Percentiles rank a stretch among this genome's conserved stretches.
These are phyloP conservation scores for Flaveria robusta DNA, from an alignment of 129 eudicot genomes.

Conservation along the genomic window DNA sequence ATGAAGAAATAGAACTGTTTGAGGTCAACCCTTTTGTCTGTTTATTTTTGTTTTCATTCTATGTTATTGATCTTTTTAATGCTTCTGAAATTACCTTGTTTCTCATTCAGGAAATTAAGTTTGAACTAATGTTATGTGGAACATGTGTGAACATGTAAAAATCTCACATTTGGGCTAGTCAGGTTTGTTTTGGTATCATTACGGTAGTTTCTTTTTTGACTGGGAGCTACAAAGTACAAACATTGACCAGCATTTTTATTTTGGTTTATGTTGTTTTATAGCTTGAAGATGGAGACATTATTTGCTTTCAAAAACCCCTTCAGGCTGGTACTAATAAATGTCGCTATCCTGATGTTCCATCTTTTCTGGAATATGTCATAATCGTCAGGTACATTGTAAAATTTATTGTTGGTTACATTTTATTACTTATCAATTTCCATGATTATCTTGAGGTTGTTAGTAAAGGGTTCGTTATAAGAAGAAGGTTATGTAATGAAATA, in stretches of 20 bases:
- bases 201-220: not conserved
- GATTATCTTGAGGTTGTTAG: not conserved
- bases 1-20: conserved; percentile 81
- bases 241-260: not conserved
- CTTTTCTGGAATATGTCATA: conserved; percentile 78
- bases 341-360: conserved; percentile 79
- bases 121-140: conserved; percentile 82
- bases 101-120: conserved; percentile 71
- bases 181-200: conserved; percentile 45
- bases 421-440: not conserved
- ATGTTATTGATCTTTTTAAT: not conserved
- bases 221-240: not conserved
- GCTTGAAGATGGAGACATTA: conserved; percentile 92
- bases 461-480: not conserved
- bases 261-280: conserved; percentile 16
- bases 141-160: conserved; percentile 67
- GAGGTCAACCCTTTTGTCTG: conserved; percentile 48
- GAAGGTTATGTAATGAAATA: not conserved
- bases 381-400: conserved; percentile 65
- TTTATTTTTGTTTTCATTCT: conserved; percentile 6
- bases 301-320: conserved; percentile 76
- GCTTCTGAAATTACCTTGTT: not conserved
- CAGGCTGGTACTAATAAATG: conserved; percentile 42
- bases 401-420: not conserved
- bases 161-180: conserved; percentile 60